Evolutionary conservation across 31 red algal genomes (phyloP), one percentile per base, ranked within the genome.

Genomic region (Endocladia muricata): DNA sequence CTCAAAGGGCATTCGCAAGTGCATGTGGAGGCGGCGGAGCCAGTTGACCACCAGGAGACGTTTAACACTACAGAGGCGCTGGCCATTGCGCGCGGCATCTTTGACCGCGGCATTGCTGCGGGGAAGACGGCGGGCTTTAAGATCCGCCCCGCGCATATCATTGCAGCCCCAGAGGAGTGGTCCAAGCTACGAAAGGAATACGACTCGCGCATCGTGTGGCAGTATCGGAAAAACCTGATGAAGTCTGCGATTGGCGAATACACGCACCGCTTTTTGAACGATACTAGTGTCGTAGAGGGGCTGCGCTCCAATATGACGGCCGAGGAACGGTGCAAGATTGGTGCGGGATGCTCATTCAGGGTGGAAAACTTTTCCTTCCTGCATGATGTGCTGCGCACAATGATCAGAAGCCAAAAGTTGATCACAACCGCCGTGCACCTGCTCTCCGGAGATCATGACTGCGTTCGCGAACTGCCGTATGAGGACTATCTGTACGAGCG

Each of bases 401-500:
- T 41, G 51, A 21, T 82, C 7, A 82, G 39, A n/a, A 55, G 41
- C 34, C 63, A 82, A 32, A 57, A 34, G 25, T 31, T 19, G 11
- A 82, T 82, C 21, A 3, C 63, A 22, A 37, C 4, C 21, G 78
- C 65, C 3, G 78, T 82, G 23, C 56, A 88, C 23, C 47, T 64
- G 15, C 43, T 87, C 33, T 43, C 57, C 8, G 81, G 74, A 2
- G 64, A 37, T 9, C 55, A 62, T 38, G 74, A 68, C 22, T 94
- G 91, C 49, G 77, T 85, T 40, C 70, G 83, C 19, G 82, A 82
- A 43, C 38, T 86, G n/a, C 84, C 84, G 4, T 94, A 94, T 55
- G 91, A 94, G 69, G 91, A 83, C 23, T 88, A 89, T 70, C 44
- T 94, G 78, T 82, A 86, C 39, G 67, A 79, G 19, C 73, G 80